Evolutionary conservation across 2,329 filamentous ascomycete genomes (phyloP).

Genomic region (Aureobasidium leucospermi): DNA sequence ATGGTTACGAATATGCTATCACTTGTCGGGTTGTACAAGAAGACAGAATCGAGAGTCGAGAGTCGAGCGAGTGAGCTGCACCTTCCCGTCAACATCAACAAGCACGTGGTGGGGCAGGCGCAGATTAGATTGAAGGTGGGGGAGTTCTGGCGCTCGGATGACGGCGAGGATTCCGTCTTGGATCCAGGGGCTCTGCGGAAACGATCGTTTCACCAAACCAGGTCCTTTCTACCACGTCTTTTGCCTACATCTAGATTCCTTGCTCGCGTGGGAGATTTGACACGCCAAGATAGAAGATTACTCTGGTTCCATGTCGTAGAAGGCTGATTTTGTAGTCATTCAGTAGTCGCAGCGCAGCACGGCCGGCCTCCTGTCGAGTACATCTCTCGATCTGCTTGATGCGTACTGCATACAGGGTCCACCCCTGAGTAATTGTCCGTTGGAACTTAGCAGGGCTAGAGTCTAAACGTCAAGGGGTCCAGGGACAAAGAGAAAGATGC

Average conservation of each 20-base stretch:
- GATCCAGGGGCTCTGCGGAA: too few species aligned
- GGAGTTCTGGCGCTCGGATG: not conserved
- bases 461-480: not conserved
- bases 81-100: not conserved
- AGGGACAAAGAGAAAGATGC: conserved; percentile 7
- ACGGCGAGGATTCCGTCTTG: not conserved
- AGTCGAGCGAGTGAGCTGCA: not conserved
- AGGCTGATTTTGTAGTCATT: not conserved
- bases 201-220: not conserved
- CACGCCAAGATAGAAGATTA: not conserved
- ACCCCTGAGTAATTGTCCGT: conserved; percentile 3
- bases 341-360: not conserved
- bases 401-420: not conserved
- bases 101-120: conserved; percentile 1
- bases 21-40: not conserved
- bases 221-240: not conserved
- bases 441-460: not conserved
- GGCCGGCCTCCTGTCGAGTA: not conserved
- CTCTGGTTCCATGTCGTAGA: conserved; percentile 8
- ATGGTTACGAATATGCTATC: not conserved
- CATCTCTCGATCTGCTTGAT: not conserved
- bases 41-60: not conserved
- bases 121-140: conserved; percentile 1
- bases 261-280: conserved; percentile 3
- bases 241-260: not conserved